Conservation (phyloP, 129 eudicot species). For the Sambucus nigra region DNA sequence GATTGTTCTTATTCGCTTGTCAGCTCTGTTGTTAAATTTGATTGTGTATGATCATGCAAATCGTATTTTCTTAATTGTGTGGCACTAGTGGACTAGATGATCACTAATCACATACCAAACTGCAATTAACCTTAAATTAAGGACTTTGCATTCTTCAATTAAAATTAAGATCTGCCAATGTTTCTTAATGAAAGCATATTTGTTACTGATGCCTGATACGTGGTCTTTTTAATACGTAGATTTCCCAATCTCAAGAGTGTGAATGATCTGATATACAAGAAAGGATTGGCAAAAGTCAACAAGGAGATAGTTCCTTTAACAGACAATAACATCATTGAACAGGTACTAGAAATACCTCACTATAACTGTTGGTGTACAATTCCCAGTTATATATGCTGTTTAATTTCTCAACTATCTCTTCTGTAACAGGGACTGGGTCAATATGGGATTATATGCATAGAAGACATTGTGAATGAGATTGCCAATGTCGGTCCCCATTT, state of each 20-base stretch:
- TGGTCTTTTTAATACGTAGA: slow-evolving; percentile 15
- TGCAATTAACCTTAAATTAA: too few species aligned
- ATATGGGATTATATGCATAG: slow-evolving; percentile 58
- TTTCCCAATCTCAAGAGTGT: slow-evolving; percentile 77
- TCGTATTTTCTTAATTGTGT: too few species aligned
- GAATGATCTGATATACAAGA: slow-evolving; percentile 75
- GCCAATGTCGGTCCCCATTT: slow-evolving; percentile 62
- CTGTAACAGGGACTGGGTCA: slow-evolving; percentile 51
- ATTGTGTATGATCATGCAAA: too few species aligned
- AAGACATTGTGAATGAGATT: slow-evolving; percentile 70
- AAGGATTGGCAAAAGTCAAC: slow-evolving; percentile 52
- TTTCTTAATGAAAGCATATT: too few species aligned
- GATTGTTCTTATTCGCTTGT: too few species aligned
- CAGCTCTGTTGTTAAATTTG: too few species aligned
- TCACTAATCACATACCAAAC: too few species aligned
- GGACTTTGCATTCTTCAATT: too few species aligned
- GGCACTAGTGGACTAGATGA: too few species aligned
- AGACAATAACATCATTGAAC: slow-evolving; percentile 71
- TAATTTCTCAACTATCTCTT: not conserved
- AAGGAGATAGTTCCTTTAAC: slow-evolving; percentile 62
- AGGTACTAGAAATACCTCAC: slow-evolving; percentile 31
- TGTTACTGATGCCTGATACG: too few species aligned
- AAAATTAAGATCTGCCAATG: too few species aligned
- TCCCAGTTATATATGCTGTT: not conserved
- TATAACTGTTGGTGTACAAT: not conserved